These are phyloP conservation scores for Ogataea pignaliae DNA, from an alignment of 805 yeast species.

Conservation along the genomic window DNA sequence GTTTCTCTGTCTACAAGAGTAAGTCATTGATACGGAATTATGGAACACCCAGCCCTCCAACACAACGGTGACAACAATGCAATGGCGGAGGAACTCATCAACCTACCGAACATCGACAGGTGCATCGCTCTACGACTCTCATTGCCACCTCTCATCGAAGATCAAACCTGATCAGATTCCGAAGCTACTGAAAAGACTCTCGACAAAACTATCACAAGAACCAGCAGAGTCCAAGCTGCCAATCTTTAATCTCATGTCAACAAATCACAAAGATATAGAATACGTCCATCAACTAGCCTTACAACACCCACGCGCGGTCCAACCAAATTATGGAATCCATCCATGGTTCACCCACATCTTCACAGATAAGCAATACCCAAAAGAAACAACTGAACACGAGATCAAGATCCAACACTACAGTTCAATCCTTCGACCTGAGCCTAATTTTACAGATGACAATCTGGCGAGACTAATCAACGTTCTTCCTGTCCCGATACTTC, in stretches of 20 bases:
- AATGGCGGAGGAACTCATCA: too few species aligned
- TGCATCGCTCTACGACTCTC: conserved; percentile 30
- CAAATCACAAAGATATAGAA: conserved; percentile 36
- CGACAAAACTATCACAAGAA: background rate
- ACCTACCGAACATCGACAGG: too few species aligned
- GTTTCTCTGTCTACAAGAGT: too few species aligned
- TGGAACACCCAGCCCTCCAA: too few species aligned
- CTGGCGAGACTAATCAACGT: conserved; percentile 30
- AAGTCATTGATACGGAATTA: too few species aligned
- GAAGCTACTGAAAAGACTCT: conserved; percentile 4
- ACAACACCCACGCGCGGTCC: conserved; percentile 19
- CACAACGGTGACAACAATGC: too few species aligned
- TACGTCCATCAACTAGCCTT: conserved; percentile 20
- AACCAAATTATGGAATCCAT: conserved; percentile 70
- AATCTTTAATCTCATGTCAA: conserved; percentile 42
- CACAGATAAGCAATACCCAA: conserved; percentile 23
- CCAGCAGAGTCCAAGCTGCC: conserved; percentile 1
- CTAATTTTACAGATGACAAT: conserved; percentile 9
- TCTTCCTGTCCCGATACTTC: conserved; percentile 59
- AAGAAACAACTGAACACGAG: conserved; percentile 9
- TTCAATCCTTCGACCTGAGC: conserved; percentile 41
- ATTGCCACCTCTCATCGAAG: conserved; percentile 34
- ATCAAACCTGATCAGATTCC: conserved; percentile 6
- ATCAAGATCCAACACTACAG: conserved; percentile 53
- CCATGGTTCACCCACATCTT: conserved; percentile 87